A percentile compares a stretch with the other conserved stretches of the same genome.
These are phyloP conservation scores for Fusarium dlaminii DNA, from an alignment of 2,329 filamentous ascomycete genomes.

Conservation along the genomic window DNA sequence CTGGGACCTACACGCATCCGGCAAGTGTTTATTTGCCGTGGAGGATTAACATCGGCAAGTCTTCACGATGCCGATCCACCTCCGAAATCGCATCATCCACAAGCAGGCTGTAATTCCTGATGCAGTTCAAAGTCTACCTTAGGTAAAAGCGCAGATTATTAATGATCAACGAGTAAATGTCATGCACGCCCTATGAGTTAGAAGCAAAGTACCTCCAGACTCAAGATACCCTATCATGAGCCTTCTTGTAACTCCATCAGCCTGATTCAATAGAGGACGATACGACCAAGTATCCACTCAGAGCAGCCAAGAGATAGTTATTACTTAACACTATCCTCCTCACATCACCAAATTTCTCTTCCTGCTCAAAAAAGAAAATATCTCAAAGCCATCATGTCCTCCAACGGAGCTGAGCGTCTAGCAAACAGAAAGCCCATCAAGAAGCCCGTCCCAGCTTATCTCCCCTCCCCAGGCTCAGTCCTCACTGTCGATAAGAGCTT, in stretches of 20 bases:
- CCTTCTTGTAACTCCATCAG: not conserved
- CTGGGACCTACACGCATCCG: not conserved
- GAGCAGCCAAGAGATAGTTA: not conserved
- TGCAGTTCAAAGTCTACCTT: not conserved
- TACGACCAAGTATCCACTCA: conserved; percentile 4
- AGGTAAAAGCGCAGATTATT: not conserved
- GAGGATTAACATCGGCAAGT: not conserved
- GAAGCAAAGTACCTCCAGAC: not conserved
- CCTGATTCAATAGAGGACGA: not conserved
- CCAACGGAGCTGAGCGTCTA: conserved; percentile 50
- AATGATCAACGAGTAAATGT: fast-evolving
- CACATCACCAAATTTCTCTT: not conserved
- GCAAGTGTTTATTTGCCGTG: not conserved
- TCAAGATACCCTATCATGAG: not conserved
- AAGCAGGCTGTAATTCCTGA: not conserved
- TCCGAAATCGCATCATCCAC: not conserved
- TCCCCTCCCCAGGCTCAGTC: conserved; percentile 54
- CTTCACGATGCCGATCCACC: not conserved
- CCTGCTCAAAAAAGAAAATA: not conserved
- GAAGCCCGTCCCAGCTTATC: conserved; percentile 60
- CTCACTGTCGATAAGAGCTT: conserved; percentile 55
- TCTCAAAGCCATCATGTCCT: conserved; percentile 24
- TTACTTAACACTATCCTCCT: not conserved
- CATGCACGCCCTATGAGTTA: not conserved
- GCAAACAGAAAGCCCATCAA: conserved; percentile 56